These are phyloP conservation scores for Pythium insidiosum DNA, from an alignment of 352 stramenopile genomes.

Conservation along the genomic window DNA sequence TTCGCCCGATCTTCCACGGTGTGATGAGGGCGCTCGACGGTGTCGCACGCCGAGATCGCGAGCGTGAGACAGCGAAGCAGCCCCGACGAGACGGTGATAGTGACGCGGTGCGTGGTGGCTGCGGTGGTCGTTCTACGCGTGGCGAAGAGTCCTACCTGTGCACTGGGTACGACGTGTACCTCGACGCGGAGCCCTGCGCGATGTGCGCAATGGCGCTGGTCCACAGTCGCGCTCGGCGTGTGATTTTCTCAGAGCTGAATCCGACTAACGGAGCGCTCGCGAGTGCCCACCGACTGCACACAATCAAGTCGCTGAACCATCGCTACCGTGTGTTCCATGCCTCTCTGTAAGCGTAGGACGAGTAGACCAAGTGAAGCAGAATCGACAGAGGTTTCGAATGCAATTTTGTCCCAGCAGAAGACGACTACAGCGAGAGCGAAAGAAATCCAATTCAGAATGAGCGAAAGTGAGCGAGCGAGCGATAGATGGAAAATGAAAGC, in stretches of 20 bases:
- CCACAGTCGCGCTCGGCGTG: constrained; percentile 73
- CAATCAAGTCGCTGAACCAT: constrained; percentile 84
- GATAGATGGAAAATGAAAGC: constrained; percentile 1
- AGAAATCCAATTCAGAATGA: too few species aligned
- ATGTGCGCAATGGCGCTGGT: constrained; percentile 90
- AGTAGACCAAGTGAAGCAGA: too few species aligned
- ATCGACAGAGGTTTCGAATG: too few species aligned
- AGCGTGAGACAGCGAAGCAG: constrained; percentile 25
- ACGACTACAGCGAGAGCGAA: too few species aligned
- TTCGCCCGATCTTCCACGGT: constrained; percentile 50
- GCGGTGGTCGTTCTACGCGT: too few species aligned
- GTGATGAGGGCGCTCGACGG: constrained; percentile 61
- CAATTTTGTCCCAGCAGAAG: too few species aligned
- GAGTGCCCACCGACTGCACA: constrained; percentile 62
- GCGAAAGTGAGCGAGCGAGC: too few species aligned
- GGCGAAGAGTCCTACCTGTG: constrained; percentile 72
- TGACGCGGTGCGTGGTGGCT: too few species aligned
- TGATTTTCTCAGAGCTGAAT: constrained; percentile 67
- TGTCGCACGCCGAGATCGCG: constrained; percentile 54
- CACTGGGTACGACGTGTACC: constrained; percentile 83
- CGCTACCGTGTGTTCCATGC: constrained; percentile 81
- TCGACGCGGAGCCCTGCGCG: constrained; percentile 77
- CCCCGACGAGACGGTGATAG: too few species aligned
- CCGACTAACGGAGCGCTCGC: constrained; percentile 47
- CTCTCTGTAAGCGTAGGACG: constrained; percentile 5